Conservation (phyloP, 352 stramenopile genomes). For the Saprolegnia diclina region DNA sequence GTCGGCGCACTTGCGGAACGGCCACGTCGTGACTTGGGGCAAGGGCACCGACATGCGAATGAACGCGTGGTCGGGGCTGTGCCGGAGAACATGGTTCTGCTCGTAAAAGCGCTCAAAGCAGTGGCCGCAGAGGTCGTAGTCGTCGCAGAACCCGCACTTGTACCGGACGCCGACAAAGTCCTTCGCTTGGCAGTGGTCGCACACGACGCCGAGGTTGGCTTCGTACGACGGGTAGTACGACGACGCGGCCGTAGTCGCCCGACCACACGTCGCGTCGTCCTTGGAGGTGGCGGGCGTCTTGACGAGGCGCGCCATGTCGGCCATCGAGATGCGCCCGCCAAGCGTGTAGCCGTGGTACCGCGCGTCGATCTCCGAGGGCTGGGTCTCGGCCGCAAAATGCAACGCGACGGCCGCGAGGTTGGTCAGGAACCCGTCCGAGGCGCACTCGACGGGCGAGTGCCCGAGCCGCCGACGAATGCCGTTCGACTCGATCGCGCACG, state of each 20-base stretch:
- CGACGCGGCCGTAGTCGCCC: neutral
- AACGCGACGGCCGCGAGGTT: conserved; percentile 51
- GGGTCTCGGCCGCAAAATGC: conserved; percentile 34
- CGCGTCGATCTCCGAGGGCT: conserved; percentile 38
- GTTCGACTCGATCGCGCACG: conserved; percentile 40
- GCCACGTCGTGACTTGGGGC: conserved; percentile 51
- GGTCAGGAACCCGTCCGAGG: conserved; percentile 53
- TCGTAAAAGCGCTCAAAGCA: conserved; percentile 50
- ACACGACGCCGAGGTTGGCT: conserved; percentile 60
- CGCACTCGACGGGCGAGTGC: conserved; percentile 38
- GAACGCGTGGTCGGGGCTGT: conserved; percentile 56
- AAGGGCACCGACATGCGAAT: conserved; percentile 54
- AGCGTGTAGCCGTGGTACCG: conserved; percentile 44
- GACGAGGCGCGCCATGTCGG: conserved; percentile 32
- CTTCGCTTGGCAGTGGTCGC: conserved; percentile 54
- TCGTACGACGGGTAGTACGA: conserved; percentile 48
- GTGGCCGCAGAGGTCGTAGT: conserved; percentile 60
- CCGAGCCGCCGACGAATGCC: conserved; percentile 40
- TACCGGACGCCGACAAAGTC: conserved; percentile 56
- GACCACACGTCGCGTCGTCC: conserved; percentile 4
- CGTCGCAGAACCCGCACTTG: conserved; percentile 64
- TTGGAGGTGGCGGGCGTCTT: conserved; percentile 32
- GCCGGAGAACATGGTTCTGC: conserved; percentile 29
- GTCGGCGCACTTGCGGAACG: conserved; percentile 39
- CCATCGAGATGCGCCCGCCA: conserved; percentile 21